Percentiles rank a stretch among this genome's conserved stretches.
These are phyloP conservation scores for Liquidambar formosana DNA, from an alignment of 164 flowering plant species.

Conservation along the genomic window DNA sequence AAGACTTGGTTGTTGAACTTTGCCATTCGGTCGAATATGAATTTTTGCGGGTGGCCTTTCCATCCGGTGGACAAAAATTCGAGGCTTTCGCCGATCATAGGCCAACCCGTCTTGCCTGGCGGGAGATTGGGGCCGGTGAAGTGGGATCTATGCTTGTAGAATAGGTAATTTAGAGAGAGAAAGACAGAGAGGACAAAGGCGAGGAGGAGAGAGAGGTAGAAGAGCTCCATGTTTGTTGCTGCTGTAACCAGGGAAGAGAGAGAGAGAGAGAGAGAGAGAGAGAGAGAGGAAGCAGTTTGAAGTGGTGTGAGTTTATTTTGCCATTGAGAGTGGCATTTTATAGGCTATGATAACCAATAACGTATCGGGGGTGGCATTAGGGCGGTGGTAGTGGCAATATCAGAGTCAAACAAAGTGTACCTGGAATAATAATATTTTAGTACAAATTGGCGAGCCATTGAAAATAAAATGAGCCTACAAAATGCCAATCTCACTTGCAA, in stretches of 20 bases:
- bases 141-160: conserved; percentile 25
- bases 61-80: conserved; percentile 26
- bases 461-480: too few species aligned
- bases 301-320: too few species aligned
- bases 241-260: neutral
- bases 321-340: too few species aligned
- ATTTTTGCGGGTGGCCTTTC: conserved; percentile 31
- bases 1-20: conserved; percentile 20
- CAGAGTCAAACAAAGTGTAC: too few species aligned
- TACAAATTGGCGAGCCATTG: too few species aligned
- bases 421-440: too few species aligned
- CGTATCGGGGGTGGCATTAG: too few species aligned
- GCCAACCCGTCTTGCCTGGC: conserved; percentile 38
- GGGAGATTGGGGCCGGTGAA: conserved; percentile 24
- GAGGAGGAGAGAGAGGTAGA: conserved; percentile 26
- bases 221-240: conserved; percentile 24
- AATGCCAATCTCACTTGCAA: too few species aligned
- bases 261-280: neutral
- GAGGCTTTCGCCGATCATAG: conserved; percentile 32
- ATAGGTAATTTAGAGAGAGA: conserved; percentile 30
- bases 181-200: conserved; percentile 21
- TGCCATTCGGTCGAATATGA: conserved; percentile 26
- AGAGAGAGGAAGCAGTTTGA: neutral
- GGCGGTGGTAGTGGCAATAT: too few species aligned
- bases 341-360: too few species aligned